Conservation (phyloP, 2,329 filamentous ascomycete species). For the Colletotrichum lentis region DNA sequence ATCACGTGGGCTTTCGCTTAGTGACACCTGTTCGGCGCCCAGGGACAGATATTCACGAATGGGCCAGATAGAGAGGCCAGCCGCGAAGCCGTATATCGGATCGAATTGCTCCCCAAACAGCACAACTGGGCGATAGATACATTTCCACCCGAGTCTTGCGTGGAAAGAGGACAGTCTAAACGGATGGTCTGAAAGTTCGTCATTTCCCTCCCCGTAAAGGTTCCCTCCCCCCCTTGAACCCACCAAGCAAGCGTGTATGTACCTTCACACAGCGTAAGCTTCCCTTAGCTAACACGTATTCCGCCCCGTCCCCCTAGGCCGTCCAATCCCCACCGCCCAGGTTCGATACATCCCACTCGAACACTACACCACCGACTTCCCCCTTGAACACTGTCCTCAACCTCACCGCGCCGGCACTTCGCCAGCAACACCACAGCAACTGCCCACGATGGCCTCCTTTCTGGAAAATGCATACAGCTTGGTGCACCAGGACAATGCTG, state of each 20-base stretch:
- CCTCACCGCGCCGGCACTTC: slow-evolving; percentile 40
- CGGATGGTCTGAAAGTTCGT: slow-evolving; percentile 31
- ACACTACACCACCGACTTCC: slow-evolving; percentile 16
- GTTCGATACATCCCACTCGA: slow-evolving; percentile 38
- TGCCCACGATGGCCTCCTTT: slow-evolving; percentile 84
- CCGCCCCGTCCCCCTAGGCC: slow-evolving; percentile 35
- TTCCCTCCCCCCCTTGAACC: neutral
- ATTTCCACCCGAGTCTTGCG: slow-evolving; percentile 17
- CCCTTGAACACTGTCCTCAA: slow-evolving; percentile 37
- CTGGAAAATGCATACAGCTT: slow-evolving; percentile 95
- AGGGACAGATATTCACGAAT: slow-evolving; percentile 51
- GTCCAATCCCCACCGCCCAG: slow-evolving; percentile 38
- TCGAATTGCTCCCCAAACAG: slow-evolving; percentile 26
- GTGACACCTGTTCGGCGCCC: slow-evolving; percentile 52
- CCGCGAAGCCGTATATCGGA: slow-evolving; percentile 37
- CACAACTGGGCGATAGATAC: slow-evolving; percentile 41
- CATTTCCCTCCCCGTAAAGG: neutral
- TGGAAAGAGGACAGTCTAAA: slow-evolving; percentile 29
- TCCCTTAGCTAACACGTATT: slow-evolving; percentile 39
- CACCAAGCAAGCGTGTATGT: slow-evolving; percentile 2
- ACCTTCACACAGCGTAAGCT: slow-evolving; percentile 12
- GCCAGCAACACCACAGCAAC: slow-evolving; percentile 39
- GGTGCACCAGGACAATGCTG: slow-evolving; percentile 96
- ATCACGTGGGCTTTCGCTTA: slow-evolving; percentile 50
- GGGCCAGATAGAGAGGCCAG: slow-evolving; percentile 40